A percentile compares a stretch with the other conserved stretches of the same genome.
These are phyloP conservation scores for Boletus rubescentipes DNA, from an alignment of 768 basidiomycete genomes.

Conservation along the genomic window DNA sequence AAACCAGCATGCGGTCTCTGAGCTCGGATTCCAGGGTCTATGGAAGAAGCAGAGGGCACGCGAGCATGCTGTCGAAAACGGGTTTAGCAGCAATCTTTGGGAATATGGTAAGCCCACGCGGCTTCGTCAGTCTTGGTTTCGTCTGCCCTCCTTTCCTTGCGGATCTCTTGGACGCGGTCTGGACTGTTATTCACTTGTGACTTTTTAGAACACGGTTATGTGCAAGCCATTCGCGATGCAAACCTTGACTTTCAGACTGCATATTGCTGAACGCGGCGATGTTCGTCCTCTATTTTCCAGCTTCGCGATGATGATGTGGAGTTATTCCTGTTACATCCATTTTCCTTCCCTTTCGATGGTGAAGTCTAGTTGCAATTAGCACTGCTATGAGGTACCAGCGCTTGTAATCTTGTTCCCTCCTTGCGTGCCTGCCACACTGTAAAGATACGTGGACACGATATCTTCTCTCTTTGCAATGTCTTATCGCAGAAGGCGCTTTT, in stretches of 20 bases:
- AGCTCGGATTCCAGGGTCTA: slow-evolving; percentile 65
- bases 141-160: background rate
- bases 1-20: slow-evolving; percentile 36
- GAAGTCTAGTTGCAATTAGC: background rate
- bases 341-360: background rate
- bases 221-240: slow-evolving; percentile 52
- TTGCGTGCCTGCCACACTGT: background rate
- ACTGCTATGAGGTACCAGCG: background rate
- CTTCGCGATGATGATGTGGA: background rate
- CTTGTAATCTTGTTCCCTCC: background rate
- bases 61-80: slow-evolving; percentile 45
- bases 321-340: background rate
- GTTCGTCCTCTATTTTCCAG: background rate
- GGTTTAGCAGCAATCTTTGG: slow-evolving; percentile 52
- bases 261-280: slow-evolving; percentile 30
- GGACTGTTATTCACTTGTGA: background rate
- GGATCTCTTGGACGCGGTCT: background rate
- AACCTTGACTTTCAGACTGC: slow-evolving; percentile 34
- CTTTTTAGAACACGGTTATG: slow-evolving; percentile 56
- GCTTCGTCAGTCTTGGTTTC: background rate
- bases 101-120: slow-evolving; percentile 51
- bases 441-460: no score
- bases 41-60: slow-evolving; percentile 49
- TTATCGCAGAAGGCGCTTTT: background rate
- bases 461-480: background rate